Evolutionary conservation across 1,139 yeast species (phyloP), one percentile per base, ranked within the genome.

Genomic region (Yamadazyma membranifaciens): DNA sequence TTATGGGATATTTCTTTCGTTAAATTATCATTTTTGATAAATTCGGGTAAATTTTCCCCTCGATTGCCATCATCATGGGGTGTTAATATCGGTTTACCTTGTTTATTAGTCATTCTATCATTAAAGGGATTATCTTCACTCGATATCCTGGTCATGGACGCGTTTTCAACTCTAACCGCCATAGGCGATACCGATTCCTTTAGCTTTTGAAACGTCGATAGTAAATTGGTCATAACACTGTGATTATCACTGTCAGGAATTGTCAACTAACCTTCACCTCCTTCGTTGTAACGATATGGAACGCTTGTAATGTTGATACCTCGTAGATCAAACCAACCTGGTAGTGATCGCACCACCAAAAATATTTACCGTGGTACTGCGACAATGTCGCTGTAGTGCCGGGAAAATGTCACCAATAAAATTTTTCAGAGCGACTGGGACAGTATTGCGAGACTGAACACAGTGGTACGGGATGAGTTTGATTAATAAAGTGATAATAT

Each of bases 51-150:
- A 9, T 9, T 26, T 9, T 9, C 28, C 10, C 28, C 34, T 38
- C 42, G 31, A 39, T 48, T 33, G 9, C 4, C 17, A 12, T 22
- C 28, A 24, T 26, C 22, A 31, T 22, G 20, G 9, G 36, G 30
- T 4, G 24, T n/a, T 12, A 34, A 15, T 9, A 34, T 16, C 6
- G 4, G 9, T 27, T 12, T 27, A 9, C 13, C 13, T 3, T 6
- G 2, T 7, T n/a, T 11, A 27, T n/a, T 27, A 4, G 13, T 3
- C 11, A 7, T n/a, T 31, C 45, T 56, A 37, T 64, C 69, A 35
- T 59, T 52, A 40, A 65, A 65, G 2, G 69, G 69, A 45, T 63
- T 63, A 39, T 60, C 64, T 33, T 55, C 61, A 41, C 59, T 52
- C 31, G 39, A 43, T 41, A 49, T 47, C 34, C 50, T 20, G 24